A percentile compares a stretch with the other conserved stretches of the same genome.
These are phyloP conservation scores for Flaveria bidentis DNA, from an alignment of 129 eudicot species.

Conservation along the genomic window DNA sequence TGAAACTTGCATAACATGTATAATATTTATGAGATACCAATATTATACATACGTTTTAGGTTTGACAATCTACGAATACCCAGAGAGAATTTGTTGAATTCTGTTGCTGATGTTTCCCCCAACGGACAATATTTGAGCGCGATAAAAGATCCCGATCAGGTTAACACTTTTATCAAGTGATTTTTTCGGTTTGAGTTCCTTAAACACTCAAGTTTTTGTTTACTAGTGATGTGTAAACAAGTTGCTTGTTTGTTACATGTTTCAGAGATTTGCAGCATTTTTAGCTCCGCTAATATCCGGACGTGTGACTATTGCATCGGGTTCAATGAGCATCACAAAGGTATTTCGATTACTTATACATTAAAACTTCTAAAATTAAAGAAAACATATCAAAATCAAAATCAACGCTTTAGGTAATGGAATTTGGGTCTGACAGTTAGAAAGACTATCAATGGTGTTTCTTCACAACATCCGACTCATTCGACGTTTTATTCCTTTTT, in stretches of 20 bases:
- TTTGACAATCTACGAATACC: conserved; percentile 86
- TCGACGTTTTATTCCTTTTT: no score
- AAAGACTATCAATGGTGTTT: no score
- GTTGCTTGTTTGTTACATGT: conserved; percentile 15
- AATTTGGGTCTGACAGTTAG: no score
- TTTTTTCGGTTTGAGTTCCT: neutral
- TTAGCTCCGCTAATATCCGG: conserved; percentile 93
- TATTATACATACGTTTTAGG: conserved; percentile 42
- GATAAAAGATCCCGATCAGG: conserved; percentile 47
- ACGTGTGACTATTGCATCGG: conserved; percentile 75
- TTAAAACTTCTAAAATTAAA: neutral
- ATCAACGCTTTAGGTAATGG: no score
- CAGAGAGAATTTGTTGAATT: conserved; percentile 81
- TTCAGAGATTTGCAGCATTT: conserved; percentile 92
- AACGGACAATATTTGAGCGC: conserved; percentile 82
- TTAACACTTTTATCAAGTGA: neutral
- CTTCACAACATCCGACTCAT: no score
- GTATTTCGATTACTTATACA: conserved; percentile 25
- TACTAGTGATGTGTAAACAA: neutral
- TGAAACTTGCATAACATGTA: neutral
- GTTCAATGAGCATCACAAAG: conserved; percentile 72
- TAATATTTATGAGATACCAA: neutral
- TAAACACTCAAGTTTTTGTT: neutral
- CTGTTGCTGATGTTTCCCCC: conserved; percentile 92
- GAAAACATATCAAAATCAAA: no score